Conservation (phyloP, 139 green algal genomes). For the Eudorina sp. region DNA sequence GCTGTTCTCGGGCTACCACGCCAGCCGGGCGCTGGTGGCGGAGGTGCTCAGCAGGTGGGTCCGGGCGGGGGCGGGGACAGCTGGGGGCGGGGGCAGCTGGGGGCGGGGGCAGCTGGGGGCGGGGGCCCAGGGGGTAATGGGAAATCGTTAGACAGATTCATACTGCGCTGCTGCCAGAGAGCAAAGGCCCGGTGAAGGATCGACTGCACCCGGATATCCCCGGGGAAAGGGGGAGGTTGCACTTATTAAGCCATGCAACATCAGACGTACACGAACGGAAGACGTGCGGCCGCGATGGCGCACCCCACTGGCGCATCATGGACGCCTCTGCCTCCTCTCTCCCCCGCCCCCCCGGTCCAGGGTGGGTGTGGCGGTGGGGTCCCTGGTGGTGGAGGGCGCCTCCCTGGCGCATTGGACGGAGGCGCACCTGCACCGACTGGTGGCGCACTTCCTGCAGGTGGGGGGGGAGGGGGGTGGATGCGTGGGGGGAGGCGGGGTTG, state of each 20-base stretch:
- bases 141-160: no score
- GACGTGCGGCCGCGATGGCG: no score
- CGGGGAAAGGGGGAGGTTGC: no score
- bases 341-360: conserved; percentile 15
- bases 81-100: neutral
- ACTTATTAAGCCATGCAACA: neutral
- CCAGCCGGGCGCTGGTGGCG: conserved; percentile 51
- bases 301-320: no score
- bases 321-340: neutral
- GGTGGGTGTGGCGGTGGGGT: conserved; percentile 33
- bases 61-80: neutral
- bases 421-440: conserved; percentile 65
- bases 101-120: neutral
- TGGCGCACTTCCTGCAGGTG: conserved; percentile 68
- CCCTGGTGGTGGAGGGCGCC: conserved; percentile 36
- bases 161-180: no score
- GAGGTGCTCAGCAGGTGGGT: conserved; percentile 49
- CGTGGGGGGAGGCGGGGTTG: no score
- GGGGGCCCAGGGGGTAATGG: no score
- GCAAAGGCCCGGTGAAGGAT: no score
- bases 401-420: conserved; percentile 60
- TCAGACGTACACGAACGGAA: no score
- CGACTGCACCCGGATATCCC: no score
- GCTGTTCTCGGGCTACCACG: conserved; percentile 67
- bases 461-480: no score